phyloP scores from a whole-genome alignment of 2,329 filamentous ascomycete species.

The Zalaria sp. region DNA sequence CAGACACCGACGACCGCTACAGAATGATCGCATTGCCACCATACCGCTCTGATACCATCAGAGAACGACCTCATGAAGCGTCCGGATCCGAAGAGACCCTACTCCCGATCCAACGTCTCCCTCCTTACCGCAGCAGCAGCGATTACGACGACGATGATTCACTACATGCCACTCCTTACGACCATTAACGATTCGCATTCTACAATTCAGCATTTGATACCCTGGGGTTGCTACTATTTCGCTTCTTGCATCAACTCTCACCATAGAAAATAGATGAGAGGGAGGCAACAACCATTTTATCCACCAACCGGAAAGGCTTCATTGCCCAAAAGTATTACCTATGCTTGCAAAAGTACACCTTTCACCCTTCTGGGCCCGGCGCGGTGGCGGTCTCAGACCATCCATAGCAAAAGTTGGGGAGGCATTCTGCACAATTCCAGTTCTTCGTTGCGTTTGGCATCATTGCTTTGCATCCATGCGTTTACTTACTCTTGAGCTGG shows the following conservation, averaged over 20 bases:
- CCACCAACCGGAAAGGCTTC: not conserved
- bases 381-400: not conserved
- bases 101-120: constrained; percentile 1
- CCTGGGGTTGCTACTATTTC: not conserved
- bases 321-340: not conserved
- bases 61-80: constrained; percentile 2
- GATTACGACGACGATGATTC: constrained; percentile 1
- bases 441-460: not conserved
- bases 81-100: constrained; percentile 1
- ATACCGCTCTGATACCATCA: constrained; percentile 13
- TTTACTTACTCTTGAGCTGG: not conserved
- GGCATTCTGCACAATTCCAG: not conserved
- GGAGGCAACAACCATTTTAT: not conserved
- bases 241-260: not conserved
- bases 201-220: not conserved
- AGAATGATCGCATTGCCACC: constrained; percentile 41
- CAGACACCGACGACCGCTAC: constrained; percentile 66
- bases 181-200: not conserved
- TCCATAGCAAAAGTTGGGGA: not conserved
- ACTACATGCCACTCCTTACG: not conserved
- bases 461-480: not conserved
- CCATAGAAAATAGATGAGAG: not conserved
- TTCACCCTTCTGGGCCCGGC: not conserved
- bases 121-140: constrained; percentile 3
- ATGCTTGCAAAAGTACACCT: not conserved